Evolutionary conservation across 2,329 filamentous ascomycete species (phyloP).

Genomic region (Phyllosticta ampelicida): DNA sequence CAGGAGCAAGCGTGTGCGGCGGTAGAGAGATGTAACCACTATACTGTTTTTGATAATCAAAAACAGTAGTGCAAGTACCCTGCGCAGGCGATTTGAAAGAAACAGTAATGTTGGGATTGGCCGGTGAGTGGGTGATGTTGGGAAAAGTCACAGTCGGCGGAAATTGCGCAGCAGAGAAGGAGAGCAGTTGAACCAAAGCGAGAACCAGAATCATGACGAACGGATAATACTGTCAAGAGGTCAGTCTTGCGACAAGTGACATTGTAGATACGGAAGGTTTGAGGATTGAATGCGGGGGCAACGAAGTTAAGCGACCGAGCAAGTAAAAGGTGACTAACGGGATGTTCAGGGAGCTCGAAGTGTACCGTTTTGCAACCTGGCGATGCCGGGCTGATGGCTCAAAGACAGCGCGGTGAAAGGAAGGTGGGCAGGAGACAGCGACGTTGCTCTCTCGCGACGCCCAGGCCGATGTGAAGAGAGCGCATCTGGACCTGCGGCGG

Average conservation of each 20-base stretch:
- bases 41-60: constrained; percentile 55
- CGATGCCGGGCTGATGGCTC: too few species aligned
- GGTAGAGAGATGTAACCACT: constrained; percentile 58
- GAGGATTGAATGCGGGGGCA: not conserved
- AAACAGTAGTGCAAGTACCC: constrained; percentile 55
- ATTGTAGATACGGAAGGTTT: not conserved
- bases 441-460: not conserved
- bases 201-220: not conserved
- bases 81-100: constrained; percentile 53
- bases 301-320: not conserved
- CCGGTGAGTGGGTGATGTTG: constrained; percentile 50
- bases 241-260: too few species aligned
- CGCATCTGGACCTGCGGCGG: not conserved
- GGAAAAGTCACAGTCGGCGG: constrained; percentile 30
- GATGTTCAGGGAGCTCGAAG: too few species aligned
- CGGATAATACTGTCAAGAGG: not conserved
- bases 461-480: not conserved
- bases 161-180: constrained; percentile 25
- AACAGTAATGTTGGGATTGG: constrained; percentile 54
- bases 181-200: not conserved
- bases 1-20: constrained; percentile 35
- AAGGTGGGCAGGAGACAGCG: not conserved
- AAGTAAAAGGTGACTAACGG: too few species aligned
- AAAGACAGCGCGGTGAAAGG: not conserved
- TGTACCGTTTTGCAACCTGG: too few species aligned